Conservation (phyloP, 331 rosid species). For the Ulmus americana region DNA sequence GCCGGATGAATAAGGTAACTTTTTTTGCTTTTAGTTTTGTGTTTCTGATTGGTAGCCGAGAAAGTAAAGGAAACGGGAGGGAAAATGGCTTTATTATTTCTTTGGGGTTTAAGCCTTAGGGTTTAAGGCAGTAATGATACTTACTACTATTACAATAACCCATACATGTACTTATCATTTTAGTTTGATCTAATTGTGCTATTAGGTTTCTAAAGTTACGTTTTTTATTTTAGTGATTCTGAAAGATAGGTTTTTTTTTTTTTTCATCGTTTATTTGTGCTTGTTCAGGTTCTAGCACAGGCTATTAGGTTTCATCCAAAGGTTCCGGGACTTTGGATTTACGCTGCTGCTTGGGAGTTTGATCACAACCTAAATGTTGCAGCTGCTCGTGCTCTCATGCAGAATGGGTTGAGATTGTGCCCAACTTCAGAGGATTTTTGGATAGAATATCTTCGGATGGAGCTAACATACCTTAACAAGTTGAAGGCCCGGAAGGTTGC, state of each 20-base stretch:
- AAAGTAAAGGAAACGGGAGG: not conserved
- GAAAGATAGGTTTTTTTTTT: not conserved
- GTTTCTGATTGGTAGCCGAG: conserved; percentile 3
- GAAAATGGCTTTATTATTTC: not conserved
- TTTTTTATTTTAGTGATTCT: not conserved
- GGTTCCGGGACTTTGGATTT: conserved; percentile 84
- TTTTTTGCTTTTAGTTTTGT: not conserved
- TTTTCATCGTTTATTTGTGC: not conserved
- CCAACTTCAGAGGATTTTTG: conserved; percentile 76
- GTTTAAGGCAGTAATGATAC: too few relatives aligned
- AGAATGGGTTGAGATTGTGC: conserved; percentile 74
- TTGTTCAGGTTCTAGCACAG: conserved; percentile 61
- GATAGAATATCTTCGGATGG: conserved; percentile 94
- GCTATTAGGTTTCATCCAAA: conserved; percentile 77
- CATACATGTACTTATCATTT: too few relatives aligned
- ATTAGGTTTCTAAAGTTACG: not conserved
- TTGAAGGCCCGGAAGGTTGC: conserved; percentile 86
- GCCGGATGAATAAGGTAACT: conserved; percentile 77
- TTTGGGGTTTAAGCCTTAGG: too few relatives aligned
- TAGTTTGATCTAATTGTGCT: not conserved
- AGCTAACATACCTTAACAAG: conserved; percentile 76
- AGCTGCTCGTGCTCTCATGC: conserved; percentile 89
- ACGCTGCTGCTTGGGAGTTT: conserved; percentile 99
- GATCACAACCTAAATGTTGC: conserved; percentile 67
- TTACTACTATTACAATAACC: too few relatives aligned